Conservation (phyloP, 208 protist species). For the Leishmania amazonensis region DNA sequence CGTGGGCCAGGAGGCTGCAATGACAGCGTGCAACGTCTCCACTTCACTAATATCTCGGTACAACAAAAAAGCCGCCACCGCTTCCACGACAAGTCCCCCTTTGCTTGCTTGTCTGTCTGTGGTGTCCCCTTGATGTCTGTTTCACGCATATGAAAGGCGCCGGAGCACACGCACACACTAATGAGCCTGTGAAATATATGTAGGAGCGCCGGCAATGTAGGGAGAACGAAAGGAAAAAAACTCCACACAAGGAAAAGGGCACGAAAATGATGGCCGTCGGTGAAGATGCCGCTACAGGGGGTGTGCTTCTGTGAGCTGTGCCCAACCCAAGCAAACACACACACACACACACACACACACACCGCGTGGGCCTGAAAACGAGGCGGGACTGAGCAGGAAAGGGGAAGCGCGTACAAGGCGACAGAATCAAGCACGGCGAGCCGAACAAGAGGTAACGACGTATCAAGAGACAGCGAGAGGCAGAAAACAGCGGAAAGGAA, state of each 20-base stretch:
- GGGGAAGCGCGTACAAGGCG: not conserved
- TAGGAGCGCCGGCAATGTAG: not conserved
- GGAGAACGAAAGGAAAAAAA: not conserved
- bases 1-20: not conserved
- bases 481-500: not conserved
- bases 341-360: not conserved
- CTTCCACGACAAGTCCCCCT: not conserved
- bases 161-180: not conserved
- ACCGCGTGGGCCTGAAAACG: not conserved
- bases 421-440: not conserved
- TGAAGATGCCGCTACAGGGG: not conserved
- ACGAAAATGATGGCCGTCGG: not conserved
- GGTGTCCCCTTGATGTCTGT: not conserved
- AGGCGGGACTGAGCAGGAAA: not conserved
- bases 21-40: not conserved
- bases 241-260: not conserved
- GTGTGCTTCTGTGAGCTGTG: not conserved
- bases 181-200: not conserved
- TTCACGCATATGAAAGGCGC: not conserved
- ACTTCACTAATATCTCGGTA: not conserved
- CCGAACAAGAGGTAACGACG: not conserved
- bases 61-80: not conserved
- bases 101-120: not conserved
- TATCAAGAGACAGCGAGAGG: not conserved
- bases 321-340: not conserved